phyloP scores from a whole-genome alignment of 352 stramenopile species.

The Phytopythium aichiense region DNA sequence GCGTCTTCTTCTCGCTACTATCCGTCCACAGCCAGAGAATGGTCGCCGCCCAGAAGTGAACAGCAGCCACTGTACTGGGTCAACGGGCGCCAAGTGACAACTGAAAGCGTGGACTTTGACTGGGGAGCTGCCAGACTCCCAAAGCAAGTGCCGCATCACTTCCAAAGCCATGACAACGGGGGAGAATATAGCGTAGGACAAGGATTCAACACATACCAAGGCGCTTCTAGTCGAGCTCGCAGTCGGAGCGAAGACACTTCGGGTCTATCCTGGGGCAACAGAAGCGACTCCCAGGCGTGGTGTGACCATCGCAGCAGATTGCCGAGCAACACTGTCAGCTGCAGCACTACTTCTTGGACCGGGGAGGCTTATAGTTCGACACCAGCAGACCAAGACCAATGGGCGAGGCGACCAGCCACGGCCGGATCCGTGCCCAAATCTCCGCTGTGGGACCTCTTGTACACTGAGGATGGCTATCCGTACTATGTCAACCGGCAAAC shows the following conservation, averaged over 20 bases:
- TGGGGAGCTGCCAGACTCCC: not conserved
- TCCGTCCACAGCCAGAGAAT: not conserved
- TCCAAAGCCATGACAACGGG: not conserved
- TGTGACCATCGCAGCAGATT: no score
- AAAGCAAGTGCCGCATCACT: not conserved
- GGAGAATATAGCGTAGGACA: not conserved
- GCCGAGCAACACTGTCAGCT: no score
- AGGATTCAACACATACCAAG: not conserved
- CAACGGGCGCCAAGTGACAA: not conserved
- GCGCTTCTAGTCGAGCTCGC: not conserved
- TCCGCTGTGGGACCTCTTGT: slow-evolving; percentile 53
- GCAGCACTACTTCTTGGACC: not conserved
- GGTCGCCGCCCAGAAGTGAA: not conserved
- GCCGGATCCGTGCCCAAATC: slow-evolving; percentile 3
- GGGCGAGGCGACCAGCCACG: slow-evolving; percentile 1
- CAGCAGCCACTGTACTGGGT: slow-evolving; percentile 5
- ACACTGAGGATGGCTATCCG: slow-evolving; percentile 66
- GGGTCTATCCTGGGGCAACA: not conserved
- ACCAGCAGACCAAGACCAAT: not conserved
- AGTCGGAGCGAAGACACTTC: slow-evolving; percentile 1
- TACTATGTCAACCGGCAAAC: slow-evolving; percentile 77
- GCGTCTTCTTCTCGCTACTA: not conserved
- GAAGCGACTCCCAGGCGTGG: not conserved
- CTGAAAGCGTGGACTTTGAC: not conserved
- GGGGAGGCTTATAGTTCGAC: not conserved